phyloP scores from a whole-genome alignment of 441 rosid species.

The Bocquillonia castaneifolia region DNA sequence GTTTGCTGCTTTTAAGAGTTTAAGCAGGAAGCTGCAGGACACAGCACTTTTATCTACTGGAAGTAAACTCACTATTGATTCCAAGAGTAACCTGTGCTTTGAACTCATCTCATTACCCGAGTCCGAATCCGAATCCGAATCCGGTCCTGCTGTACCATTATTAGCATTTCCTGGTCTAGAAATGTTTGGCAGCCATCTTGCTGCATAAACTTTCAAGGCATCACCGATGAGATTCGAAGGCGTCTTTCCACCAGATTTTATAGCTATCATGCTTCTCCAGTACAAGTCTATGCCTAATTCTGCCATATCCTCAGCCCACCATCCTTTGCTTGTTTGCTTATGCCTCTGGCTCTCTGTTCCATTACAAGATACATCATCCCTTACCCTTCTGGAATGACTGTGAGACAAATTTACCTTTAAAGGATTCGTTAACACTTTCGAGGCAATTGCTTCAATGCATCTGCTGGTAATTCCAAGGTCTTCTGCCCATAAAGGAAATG shows the following conservation, averaged over 20 bases:
- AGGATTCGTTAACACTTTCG: conserved; percentile 64
- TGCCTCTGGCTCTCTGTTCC: conserved; percentile 71
- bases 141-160: conserved; percentile 22
- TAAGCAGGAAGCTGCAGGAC: conserved; percentile 69
- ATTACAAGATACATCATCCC: conserved; percentile 75
- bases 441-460: conserved; percentile 75
- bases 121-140: conserved; percentile 58
- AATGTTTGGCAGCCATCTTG: conserved; percentile 72
- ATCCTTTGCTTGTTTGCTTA: conserved; percentile 69
- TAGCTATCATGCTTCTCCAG: conserved; percentile 61
- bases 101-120: conserved; percentile 41
- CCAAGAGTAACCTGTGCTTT: conserved; percentile 58
- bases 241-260: conserved; percentile 57
- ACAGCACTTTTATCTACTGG: conserved; percentile 83
- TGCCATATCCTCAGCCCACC: conserved; percentile 98
- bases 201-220: conserved; percentile 85
- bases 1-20: conserved; percentile 68
- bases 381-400: conserved; percentile 68
- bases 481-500: conserved; percentile 82
- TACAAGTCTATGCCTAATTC: conserved; percentile 83
- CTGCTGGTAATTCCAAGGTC: conserved; percentile 74
- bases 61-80: conserved; percentile 68
- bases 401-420: conserved; percentile 78
- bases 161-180: conserved; percentile 40
- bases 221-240: conserved; percentile 80